These are phyloP conservation scores for Eruca vesicaria DNA, from an alignment of 441 rosid genomes.

Conservation along the genomic window DNA sequence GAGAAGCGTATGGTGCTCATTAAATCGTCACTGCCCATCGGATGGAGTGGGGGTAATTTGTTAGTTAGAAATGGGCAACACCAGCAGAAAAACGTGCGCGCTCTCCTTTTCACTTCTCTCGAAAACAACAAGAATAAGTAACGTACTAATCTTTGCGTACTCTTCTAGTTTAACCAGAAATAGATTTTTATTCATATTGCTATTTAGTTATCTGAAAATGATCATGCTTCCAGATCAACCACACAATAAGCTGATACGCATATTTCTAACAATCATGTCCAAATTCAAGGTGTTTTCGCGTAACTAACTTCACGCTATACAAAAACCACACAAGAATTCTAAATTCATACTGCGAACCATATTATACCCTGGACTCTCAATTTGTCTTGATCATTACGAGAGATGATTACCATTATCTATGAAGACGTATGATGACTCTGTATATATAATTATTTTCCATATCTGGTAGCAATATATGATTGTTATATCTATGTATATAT, in stretches of 20 bases:
- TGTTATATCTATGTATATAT: background rate
- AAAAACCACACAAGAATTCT: background rate
- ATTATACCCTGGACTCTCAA: background rate
- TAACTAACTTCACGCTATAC: background rate
- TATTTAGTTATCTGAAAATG: background rate
- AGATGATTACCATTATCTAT: background rate
- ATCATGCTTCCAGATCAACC: conserved; percentile 4
- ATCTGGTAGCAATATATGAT: background rate
- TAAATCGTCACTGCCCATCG: background rate
- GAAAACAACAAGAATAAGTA: background rate
- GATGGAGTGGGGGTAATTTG: background rate
- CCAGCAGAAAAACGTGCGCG: conserved; percentile 1
- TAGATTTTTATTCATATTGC: background rate
- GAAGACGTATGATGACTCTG: background rate
- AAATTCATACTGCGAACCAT: background rate
- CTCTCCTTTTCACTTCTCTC: conserved; percentile 3
- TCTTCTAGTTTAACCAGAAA: background rate
- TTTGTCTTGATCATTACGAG: background rate
- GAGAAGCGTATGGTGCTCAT: background rate
- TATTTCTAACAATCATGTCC: background rate
- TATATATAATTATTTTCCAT: background rate
- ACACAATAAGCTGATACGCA: background rate
- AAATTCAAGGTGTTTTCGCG: background rate
- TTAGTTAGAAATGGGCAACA: background rate
- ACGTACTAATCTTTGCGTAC: background rate